Evolutionary conservation across 768 basidiomycete species (phyloP).

Genomic region (Russula brevipes): DNA sequence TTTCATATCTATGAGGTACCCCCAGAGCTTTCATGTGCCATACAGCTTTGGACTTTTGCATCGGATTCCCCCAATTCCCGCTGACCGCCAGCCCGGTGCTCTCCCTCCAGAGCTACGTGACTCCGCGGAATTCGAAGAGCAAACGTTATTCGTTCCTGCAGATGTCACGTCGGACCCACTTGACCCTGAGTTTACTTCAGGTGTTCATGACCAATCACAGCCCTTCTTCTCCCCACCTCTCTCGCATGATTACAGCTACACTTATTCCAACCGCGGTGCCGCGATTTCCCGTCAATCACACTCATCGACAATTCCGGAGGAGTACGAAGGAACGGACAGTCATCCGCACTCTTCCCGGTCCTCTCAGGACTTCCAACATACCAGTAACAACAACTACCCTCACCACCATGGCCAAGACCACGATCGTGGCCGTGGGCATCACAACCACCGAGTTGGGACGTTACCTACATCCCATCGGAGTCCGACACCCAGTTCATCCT

Average conservation of each 20-base stretch:
- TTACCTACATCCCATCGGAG: constrained; percentile 1
- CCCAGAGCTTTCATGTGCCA: constrained; percentile 1
- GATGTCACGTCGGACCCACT: constrained; percentile 49
- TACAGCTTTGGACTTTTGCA: constrained; percentile 84
- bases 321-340: constrained; percentile 16
- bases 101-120: constrained; percentile 54
- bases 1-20: constrained; percentile 18
- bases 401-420: constrained; percentile 17
- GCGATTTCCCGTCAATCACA: constrained; percentile 11
- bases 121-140: constrained; percentile 51
- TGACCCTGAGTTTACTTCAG: constrained; percentile 30
- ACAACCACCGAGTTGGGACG: constrained; percentile 18
- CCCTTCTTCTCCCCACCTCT: constrained; percentile 21
- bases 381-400: constrained; percentile 1
- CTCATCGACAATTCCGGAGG: constrained; percentile 23
- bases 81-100: constrained; percentile 51
- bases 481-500: constrained; percentile 5
- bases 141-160: constrained; percentile 70
- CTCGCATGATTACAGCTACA: constrained; percentile 23
- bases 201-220: constrained; percentile 27
- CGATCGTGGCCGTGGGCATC: constrained; percentile 14
- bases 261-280: constrained; percentile 22
- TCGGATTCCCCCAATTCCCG: constrained; percentile 78
- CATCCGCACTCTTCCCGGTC: constrained; percentile 19
- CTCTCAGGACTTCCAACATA: constrained; percentile 16